Percentiles rank a stretch among this genome's conserved stretches.
phyloP scores from a whole-genome alignment of 441 rosid species.

The Erodium moschatum region DNA sequence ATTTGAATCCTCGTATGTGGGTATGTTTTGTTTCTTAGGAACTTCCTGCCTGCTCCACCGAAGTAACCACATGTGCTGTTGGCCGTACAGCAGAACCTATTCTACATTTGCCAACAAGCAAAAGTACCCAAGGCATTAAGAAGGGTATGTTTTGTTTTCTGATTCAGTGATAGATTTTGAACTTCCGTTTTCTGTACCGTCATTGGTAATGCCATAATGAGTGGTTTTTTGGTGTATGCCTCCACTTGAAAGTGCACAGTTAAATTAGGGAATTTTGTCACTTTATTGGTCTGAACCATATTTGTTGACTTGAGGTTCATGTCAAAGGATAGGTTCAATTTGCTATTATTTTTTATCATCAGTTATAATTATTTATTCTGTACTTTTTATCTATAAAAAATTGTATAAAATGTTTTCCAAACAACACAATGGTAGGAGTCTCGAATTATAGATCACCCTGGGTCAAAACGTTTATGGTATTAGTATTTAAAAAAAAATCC shows the following conservation, averaged over 20 bases:
- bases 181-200: background rate
- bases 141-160: slow-evolving; percentile 25
- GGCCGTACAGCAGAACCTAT: slow-evolving; percentile 24
- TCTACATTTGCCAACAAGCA: slow-evolving; percentile 25
- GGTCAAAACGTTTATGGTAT: background rate
- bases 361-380: background rate
- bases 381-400: too few species aligned
- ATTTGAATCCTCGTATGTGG: slow-evolving; percentile 4
- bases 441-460: background rate
- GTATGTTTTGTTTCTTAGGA: slow-evolving; percentile 28
- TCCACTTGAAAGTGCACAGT: background rate
- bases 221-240: slow-evolving; percentile 8
- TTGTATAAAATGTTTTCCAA: background rate
- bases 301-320: slow-evolving; percentile 6
- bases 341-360: background rate
- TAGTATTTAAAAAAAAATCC: background rate
- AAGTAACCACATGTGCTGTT: slow-evolving; percentile 30
- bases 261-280: background rate
- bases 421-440: background rate
- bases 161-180: background rate
- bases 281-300: background rate
- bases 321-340: background rate
- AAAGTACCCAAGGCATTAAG: slow-evolving; percentile 31
- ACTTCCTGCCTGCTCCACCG: slow-evolving; percentile 14
- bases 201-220: slow-evolving; percentile 9